These are phyloP conservation scores for Didymella pomorum DNA, from an alignment of 2,329 filamentous ascomycete genomes.

Conservation along the genomic window DNA sequence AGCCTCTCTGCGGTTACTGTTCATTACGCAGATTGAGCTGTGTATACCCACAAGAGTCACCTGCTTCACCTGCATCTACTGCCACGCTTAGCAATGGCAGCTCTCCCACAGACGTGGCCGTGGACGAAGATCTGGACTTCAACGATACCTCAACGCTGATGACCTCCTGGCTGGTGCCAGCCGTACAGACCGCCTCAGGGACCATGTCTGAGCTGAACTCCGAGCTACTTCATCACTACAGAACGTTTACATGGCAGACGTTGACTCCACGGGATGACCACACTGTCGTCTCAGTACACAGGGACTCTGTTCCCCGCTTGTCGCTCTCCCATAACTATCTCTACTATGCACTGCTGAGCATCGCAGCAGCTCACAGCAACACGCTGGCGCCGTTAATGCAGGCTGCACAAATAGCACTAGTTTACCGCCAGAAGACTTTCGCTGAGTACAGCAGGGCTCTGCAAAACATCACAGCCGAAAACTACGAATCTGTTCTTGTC, in stretches of 20 bases:
- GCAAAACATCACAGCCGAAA: constrained; percentile 40
- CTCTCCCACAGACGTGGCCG: neutral
- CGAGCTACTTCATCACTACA: constrained; percentile 39
- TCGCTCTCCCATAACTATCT: constrained; percentile 35
- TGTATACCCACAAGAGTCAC: constrained; percentile 29
- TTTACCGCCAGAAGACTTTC: constrained; percentile 42
- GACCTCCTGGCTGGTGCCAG: constrained; percentile 28
- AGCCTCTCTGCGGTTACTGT: constrained; percentile 42
- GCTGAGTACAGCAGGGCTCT: constrained; percentile 37
- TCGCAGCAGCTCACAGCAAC: constrained; percentile 37
- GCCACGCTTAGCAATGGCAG: neutral
- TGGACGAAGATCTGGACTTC: constrained; percentile 23
- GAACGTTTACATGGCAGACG: constrained; percentile 32
- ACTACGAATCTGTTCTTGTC: constrained; percentile 43
- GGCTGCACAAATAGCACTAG: constrained; percentile 23
- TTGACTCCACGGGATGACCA: constrained; percentile 34
- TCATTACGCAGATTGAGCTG: constrained; percentile 34
- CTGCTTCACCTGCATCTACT: constrained; percentile 10
- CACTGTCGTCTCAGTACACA: constrained; percentile 29
- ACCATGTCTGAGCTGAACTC: constrained; percentile 31
- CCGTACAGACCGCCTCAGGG: constrained; percentile 31
- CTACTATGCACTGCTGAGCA: constrained; percentile 39
- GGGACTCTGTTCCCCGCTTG: constrained; percentile 33
- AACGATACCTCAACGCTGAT: constrained; percentile 19
- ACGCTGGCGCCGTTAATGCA: constrained; percentile 22